Conservation (phyloP, 192 early-diverging fungal species). For the Thamnidium elegans region DNA sequence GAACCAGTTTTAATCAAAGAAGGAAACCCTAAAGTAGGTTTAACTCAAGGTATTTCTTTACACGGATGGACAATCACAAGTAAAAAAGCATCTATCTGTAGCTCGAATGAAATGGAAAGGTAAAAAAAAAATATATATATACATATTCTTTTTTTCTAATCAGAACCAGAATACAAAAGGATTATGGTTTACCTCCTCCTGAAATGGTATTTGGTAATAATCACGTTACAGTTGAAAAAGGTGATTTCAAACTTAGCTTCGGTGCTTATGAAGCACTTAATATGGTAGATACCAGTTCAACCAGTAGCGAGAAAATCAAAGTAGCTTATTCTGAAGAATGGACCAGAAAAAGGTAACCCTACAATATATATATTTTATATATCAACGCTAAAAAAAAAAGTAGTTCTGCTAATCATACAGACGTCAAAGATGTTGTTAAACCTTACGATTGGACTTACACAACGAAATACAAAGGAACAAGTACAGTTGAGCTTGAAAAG, state of each 20-base stretch:
- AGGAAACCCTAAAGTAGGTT: slow-evolving; percentile 36
- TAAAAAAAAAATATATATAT: slow-evolving; percentile 27
- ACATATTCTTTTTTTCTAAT: background rate
- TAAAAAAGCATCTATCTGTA: slow-evolving; percentile 51
- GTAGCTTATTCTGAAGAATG: slow-evolving; percentile 86
- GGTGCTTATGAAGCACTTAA: slow-evolving; percentile 73
- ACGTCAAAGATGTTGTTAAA: slow-evolving; percentile 81
- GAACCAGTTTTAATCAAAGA: slow-evolving; percentile 34
- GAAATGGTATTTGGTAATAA: slow-evolving; percentile 98
- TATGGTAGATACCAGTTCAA: slow-evolving; percentile 64
- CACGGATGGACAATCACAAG: slow-evolving; percentile 51
- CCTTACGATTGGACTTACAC: slow-evolving; percentile 98
- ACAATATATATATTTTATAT: background rate
- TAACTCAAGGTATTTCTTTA: slow-evolving; percentile 41
- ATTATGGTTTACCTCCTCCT: slow-evolving; percentile 73
- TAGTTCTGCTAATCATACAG: slow-evolving; percentile 51
- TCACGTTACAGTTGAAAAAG: slow-evolving; percentile 59
- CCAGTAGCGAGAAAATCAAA: slow-evolving; percentile 70
- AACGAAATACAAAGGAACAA: slow-evolving; percentile 75
- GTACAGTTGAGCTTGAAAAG: slow-evolving; percentile 26
- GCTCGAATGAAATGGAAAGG: slow-evolving; percentile 54
- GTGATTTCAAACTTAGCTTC: slow-evolving; percentile 56
- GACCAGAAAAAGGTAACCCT: slow-evolving; percentile 67
- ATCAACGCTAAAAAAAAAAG: background rate
- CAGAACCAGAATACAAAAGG: slow-evolving; percentile 41